These are phyloP conservation scores for Ogataea ramenticola DNA, from an alignment of 805 yeast species.

Conservation along the genomic window DNA sequence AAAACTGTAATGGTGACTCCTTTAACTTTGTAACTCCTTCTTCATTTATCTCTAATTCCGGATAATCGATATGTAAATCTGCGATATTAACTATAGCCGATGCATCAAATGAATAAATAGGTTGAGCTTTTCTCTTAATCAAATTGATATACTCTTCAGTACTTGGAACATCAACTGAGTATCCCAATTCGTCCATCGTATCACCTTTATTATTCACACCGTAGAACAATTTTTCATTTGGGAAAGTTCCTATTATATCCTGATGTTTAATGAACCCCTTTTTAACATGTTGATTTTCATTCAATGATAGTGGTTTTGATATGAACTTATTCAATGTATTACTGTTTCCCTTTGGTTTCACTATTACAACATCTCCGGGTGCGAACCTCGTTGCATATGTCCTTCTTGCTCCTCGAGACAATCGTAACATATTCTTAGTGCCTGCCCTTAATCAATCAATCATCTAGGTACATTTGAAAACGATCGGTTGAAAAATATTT, in stretches of 20 bases:
- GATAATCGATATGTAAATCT: constrained; percentile 38
- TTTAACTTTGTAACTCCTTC: constrained; percentile 1
- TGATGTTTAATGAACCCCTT: constrained; percentile 10
- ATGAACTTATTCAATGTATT: constrained; percentile 20
- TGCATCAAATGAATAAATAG: constrained; percentile 45
- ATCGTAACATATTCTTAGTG: not conserved
- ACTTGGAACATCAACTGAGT: constrained; percentile 31
- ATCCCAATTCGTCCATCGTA: not conserved
- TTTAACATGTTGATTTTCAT: not conserved
- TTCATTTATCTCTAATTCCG: constrained; percentile 13
- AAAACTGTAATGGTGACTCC: constrained; percentile 29
- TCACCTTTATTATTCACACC: not conserved
- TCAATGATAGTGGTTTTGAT: constrained; percentile 19
- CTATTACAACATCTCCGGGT: constrained; percentile 25
- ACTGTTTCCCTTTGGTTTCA: constrained; percentile 20
- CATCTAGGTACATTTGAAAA: too few relatives aligned
- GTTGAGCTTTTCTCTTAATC: constrained; percentile 38
- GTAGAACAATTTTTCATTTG: not conserved
- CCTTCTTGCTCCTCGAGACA: constrained; percentile 1
- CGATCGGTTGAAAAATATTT: too few relatives aligned
- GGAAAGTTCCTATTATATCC: constrained; percentile 21
- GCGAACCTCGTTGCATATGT: constrained; percentile 15
- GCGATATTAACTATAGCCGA: constrained; percentile 37
- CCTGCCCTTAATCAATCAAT: too few relatives aligned
- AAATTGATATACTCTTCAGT: constrained; percentile 40